Percentiles rank a stretch among this genome's conserved stretches.
Evolutionary conservation across 805 yeast species (phyloP).

Genomic region (Zygosaccharomyces gambellarensis): DNA sequence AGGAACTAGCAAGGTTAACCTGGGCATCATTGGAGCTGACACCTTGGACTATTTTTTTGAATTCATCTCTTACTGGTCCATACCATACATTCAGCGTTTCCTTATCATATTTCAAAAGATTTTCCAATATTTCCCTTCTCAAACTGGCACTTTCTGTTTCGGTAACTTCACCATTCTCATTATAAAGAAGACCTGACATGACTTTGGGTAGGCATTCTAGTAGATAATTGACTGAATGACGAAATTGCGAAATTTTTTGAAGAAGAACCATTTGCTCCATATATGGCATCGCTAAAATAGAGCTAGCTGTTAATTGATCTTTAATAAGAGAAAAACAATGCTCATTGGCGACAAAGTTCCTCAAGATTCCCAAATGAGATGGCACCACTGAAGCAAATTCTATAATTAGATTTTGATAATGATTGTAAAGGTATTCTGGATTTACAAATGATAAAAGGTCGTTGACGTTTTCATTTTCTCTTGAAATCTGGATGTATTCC

Average conservation of each 20-base stretch:
- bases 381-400: conserved; percentile 17
- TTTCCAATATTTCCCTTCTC: conserved; percentile 23
- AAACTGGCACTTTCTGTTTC: conserved; percentile 27
- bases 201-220: conserved; percentile 22
- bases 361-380: conserved; percentile 19
- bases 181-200: conserved; percentile 24
- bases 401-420: conserved; percentile 13
- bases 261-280: conserved; percentile 32
- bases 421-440: conserved; percentile 23
- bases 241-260: conserved; percentile 22
- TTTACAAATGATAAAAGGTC: conserved; percentile 30
- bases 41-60: conserved; percentile 11
- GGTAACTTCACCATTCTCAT: conserved; percentile 15
- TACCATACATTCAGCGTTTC: conserved; percentile 24
- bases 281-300: conserved; percentile 28
- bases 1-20: conserved; percentile 14
- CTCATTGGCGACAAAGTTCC: conserved; percentile 22
- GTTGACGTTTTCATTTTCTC: conserved; percentile 12
- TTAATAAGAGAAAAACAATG: conserved; percentile 22
- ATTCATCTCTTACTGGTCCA: conserved; percentile 21
- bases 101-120: conserved; percentile 18
- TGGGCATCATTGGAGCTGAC: conserved; percentile 4
- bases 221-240: conserved; percentile 18
- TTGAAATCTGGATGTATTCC: conserved; percentile 17
- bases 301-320: conserved; percentile 15